Conservation (phyloP, 805 yeast species). For the Jamesozyma piceae region DNA sequence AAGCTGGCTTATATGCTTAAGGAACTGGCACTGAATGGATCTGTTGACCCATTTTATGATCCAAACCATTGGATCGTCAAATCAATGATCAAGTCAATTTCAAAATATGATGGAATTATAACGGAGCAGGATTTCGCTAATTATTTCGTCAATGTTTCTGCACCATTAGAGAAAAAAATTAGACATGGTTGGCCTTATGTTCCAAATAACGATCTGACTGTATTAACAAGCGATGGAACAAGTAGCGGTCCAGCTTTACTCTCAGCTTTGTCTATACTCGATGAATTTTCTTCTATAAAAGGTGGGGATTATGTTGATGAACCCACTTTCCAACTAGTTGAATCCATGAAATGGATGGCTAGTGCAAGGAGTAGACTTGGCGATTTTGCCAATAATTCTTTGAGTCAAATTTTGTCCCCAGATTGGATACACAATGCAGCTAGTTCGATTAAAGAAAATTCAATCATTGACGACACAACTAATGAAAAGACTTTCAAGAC, state of each 20-base stretch:
- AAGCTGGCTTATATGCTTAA: constrained; percentile 58
- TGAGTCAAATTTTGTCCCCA: constrained; percentile 37
- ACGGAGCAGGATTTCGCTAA: constrained; percentile 53
- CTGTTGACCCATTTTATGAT: constrained; percentile 71
- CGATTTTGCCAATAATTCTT: constrained; percentile 36
- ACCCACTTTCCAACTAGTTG: constrained; percentile 61
- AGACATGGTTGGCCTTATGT: constrained; percentile 20
- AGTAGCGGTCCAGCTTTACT: constrained; percentile 77
- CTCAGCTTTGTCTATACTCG: constrained; percentile 62
- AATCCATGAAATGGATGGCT: constrained; percentile 90
- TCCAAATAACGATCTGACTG: constrained; percentile 36
- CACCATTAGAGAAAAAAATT: constrained; percentile 22
- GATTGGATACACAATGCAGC: constrained; percentile 52
- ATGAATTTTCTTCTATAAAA: constrained; percentile 33
- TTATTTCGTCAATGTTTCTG: constrained; percentile 44
- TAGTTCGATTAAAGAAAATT: constrained; percentile 41
- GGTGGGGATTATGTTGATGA: constrained; percentile 41
- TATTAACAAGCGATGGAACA: constrained; percentile 58
- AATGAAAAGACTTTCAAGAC: constrained; percentile 34
- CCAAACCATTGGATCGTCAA: constrained; percentile 68
- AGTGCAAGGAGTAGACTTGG: constrained; percentile 81
- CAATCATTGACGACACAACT: neutral
- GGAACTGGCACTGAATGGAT: constrained; percentile 65
- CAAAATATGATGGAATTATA: constrained; percentile 57
- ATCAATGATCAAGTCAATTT: constrained; percentile 42